Conservation (phyloP, 2,329 filamentous ascomycete genomes). For the Neoascochyta sp. region DNA sequence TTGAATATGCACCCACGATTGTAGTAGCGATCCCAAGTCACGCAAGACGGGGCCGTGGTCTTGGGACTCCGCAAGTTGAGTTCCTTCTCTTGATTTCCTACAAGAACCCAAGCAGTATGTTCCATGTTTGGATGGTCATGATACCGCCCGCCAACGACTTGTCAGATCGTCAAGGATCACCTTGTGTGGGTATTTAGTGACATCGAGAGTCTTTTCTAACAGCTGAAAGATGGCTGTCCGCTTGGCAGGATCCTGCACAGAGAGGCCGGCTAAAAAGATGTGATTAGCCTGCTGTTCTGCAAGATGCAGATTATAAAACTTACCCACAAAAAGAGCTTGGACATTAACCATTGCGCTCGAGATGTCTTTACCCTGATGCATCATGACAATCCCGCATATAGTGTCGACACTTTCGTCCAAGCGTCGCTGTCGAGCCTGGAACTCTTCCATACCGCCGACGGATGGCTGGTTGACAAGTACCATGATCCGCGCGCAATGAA, state of each 20-base stretch:
- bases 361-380: slow-evolving; percentile 27
- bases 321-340: slow-evolving; percentile 31
- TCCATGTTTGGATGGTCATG: slow-evolving; percentile 9
- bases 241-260: slow-evolving; percentile 27
- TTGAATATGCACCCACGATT: no score
- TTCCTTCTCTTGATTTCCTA: no score
- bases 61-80: no score
- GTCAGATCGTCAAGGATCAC: slow-evolving; percentile 25
- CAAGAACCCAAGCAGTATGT: no score
- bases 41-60: no score
- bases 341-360: slow-evolving; percentile 27
- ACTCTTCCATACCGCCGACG: slow-evolving; percentile 49
- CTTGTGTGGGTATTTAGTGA: slow-evolving; percentile 30
- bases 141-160: slow-evolving; percentile 26
- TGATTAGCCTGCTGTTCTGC: no score
- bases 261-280: slow-evolving; percentile 24
- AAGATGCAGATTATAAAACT: no score
- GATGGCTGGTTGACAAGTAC: slow-evolving; percentile 53
- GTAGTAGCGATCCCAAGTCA: no score
- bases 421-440: slow-evolving; percentile 43
- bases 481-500: slow-evolving; percentile 53
- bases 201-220: slow-evolving; percentile 26
- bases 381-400: slow-evolving; percentile 51
- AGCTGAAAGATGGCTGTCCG: slow-evolving; percentile 24
- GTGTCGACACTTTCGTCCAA: slow-evolving; percentile 48